Percentiles rank a stretch among this genome's conserved stretches.
These are phyloP conservation scores for Vitis rotundifolia DNA, from an alignment of 164 flowering plant genomes.

Conservation along the genomic window DNA sequence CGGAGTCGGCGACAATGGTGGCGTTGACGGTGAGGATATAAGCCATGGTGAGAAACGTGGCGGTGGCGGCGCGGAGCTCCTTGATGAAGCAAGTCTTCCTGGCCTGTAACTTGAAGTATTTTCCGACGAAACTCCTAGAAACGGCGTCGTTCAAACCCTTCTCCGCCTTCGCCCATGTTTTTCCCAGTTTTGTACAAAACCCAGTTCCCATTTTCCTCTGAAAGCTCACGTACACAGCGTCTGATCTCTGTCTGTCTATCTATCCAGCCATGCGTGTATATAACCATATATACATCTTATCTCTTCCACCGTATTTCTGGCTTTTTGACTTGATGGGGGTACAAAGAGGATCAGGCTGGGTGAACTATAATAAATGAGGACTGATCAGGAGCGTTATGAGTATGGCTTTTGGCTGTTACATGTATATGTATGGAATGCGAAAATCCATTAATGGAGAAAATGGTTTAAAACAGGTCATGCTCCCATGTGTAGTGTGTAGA, in stretches of 20 bases:
- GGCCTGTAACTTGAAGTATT: conserved; percentile 72
- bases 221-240: conserved; percentile 9
- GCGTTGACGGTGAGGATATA: conserved; percentile 86
- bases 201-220: conserved; percentile 27
- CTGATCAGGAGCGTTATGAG: no score
- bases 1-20: conserved; percentile 75
- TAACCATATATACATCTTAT: no score
- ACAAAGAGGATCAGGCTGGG: no score
- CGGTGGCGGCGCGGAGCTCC: conserved; percentile 78
- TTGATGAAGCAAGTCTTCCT: conserved; percentile 67
- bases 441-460: neutral
- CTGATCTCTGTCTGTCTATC: conserved; percentile 31
- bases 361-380: no score
- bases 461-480: neutral
- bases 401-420: conserved; percentile 4
- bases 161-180: conserved; percentile 45
- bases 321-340: no score
- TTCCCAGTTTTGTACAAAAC: conserved; percentile 22
- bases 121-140: conserved; percentile 57
- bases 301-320: no score
- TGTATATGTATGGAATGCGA: conserved; percentile 6
- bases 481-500: no score
- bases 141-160: conserved; percentile 46
- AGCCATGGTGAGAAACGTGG: conserved; percentile 92
- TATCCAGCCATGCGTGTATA: conserved; percentile 1